Evolutionary conservation across 2,329 filamentous ascomycete species (phyloP).

Genomic region (Colletotrichum euphorbiae): DNA sequence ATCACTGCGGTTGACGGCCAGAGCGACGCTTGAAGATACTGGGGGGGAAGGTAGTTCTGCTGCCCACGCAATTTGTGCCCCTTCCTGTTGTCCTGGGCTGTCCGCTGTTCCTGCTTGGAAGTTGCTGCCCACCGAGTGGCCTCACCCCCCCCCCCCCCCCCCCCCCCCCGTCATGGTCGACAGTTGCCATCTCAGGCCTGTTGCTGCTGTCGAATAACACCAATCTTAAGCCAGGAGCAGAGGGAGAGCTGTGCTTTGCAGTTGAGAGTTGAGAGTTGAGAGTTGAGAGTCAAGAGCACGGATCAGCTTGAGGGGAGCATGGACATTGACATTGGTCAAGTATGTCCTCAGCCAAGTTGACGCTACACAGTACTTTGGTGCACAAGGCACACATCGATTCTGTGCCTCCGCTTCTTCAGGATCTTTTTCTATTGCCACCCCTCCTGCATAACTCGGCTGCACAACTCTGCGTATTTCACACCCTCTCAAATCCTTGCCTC

Average conservation of each 20-base stretch:
- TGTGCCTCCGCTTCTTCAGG: slow-evolving; percentile 17
- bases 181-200: slow-evolving; percentile 9
- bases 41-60: neutral
- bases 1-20: slow-evolving; percentile 20
- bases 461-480: neutral
- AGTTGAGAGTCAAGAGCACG: no score
- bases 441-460: slow-evolving; percentile 3
- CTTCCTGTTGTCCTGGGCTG: neutral
- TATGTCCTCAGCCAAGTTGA: no score
- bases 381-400: neutral
- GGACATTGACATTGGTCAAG: no score
- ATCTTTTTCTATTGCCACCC: neutral
- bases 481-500: neutral
- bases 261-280: neutral
- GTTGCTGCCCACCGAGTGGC: no score
- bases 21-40: slow-evolving; percentile 12
- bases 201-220: slow-evolving; percentile 9
- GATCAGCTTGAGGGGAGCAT: no score
- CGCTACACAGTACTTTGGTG: no score
- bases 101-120: no score
- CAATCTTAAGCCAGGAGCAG: neutral
- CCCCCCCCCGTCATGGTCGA: slow-evolving; percentile 27
- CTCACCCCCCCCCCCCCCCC: no score
- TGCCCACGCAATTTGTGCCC: neutral
- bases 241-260: neutral